Base-by-base conservation (phyloP, 2,329 filamentous ascomycete species). In the Ceratocystis lukuohia region DNA sequence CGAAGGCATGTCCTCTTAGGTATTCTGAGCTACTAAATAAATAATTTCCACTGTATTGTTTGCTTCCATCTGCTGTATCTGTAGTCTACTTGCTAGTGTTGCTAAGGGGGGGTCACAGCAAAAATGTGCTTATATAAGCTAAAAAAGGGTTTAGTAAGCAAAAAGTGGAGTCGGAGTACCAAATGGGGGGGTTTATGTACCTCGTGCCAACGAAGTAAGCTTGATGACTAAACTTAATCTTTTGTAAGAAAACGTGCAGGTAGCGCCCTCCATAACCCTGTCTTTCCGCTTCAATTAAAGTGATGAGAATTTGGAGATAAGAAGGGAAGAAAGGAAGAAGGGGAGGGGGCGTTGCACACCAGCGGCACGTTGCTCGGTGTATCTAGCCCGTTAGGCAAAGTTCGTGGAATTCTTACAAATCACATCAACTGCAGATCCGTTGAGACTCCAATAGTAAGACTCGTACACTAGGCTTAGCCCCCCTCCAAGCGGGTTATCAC, bases 241-340 rank as follows among this genome's bases (percentile, higher is more conserved):
- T 30, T 8, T 20, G 28, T 59, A 59, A 59, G 28, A 59, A 59
- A 33, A 59, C 56, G 56, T 59, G 56, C 17, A 37, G 15, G 33
- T 15, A 20, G 33, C 8, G 25, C 33, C 7, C 17, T 17, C 17
- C 3, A 37, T 59, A 5, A 17, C 3, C 17, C 2, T 20, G 6
- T 5, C 33, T n/a, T 33, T 33, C 17, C 5, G 25, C 17, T 37
- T 33, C 20, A 20, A 53, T 53, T 33, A 33, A 17, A 37, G 56
- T 37, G 56, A 59, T 59, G 56, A 20, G 56, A 59, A 37, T 37
- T 59, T 37, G 56, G 28, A 59, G 56, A 59, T 25, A n/a, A 5
- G 37, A 41, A 15, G 37, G 37, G 37, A 41, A 15, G 10, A 41
- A 41, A 12, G 37, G 37, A 41, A 41, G 10, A 41, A 41, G 37